Evolutionary conservation across 1,284 basidiomycete genomes (phyloP), one percentile per base, ranked within the genome.

Genomic region (Athelia psychrophila): DNA sequence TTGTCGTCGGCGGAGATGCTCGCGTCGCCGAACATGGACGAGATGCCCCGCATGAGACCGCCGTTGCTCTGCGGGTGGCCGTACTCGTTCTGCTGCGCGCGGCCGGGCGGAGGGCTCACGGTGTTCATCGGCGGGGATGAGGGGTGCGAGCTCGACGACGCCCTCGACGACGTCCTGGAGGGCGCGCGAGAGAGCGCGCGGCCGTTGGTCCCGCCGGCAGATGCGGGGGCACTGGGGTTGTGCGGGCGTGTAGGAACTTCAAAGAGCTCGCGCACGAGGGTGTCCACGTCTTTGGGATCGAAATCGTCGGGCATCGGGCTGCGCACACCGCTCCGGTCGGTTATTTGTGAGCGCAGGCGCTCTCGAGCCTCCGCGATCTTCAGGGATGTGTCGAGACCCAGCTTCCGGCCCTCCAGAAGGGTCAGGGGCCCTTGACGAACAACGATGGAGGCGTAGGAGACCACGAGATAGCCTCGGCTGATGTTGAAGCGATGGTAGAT

Each of bases 341-440:
- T 59, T 0, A 70, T 62, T 16, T 65, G 67, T 3, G 73, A 67
- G 1, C 84, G 73, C 0, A 78, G 75, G 30, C 67, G 68, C 58
- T 89, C 86, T 1, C 86, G 73, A 0, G 80, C 81, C 0, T 68
- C 65, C 0, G 82, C 81, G n/a, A 89, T 70, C 51, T 71, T 75
- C 3, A 88, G 63, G 0, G 79, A 72, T 0, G 79, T 84, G 47
- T 85, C 80, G 64, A 89, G 71, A 0, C 81, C 81, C 22, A 90
- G 64, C 23, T 70, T 69, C 20, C 70, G 60, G 49, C 82, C 85
- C 53, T 90, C 87, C 10, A 70, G 69, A 12, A 83, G 61, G 0
- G 75, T 74, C 22, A 88, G 70, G 0, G 86, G 80, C 0, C 74
- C 73, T 3, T 74, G 70, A 8, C 85, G 83, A 24, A 69, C 68